phyloP scores from a whole-genome alignment of 768 basidiomycete species.

The Psilocybe cyanescens region DNA sequence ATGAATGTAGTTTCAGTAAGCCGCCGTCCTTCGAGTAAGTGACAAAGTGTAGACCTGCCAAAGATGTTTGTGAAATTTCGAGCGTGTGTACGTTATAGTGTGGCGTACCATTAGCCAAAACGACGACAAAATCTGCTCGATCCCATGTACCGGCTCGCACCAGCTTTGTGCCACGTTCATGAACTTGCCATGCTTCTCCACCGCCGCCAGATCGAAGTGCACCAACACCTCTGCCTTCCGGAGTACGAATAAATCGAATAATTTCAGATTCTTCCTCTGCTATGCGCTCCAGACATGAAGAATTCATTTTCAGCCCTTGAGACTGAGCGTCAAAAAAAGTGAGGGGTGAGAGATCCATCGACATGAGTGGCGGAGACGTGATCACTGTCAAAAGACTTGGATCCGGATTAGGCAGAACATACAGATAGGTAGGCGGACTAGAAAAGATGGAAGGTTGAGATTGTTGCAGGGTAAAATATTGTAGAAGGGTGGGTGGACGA shows the following conservation, averaged over 20 bases:
- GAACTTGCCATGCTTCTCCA: slow-evolving; percentile 68
- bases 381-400: slow-evolving; percentile 56
- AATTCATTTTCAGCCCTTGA: slow-evolving; percentile 52
- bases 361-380: slow-evolving; percentile 66
- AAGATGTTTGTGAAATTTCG: slow-evolving; percentile 1
- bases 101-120: slow-evolving; percentile 63
- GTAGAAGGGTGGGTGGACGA: slow-evolving; percentile 82
- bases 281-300: slow-evolving; percentile 41
- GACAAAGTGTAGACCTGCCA: slow-evolving; percentile 54
- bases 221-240: slow-evolving; percentile 77
- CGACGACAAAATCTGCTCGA: slow-evolving; percentile 67
- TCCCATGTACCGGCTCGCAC: slow-evolving; percentile 55
- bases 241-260: slow-evolving; percentile 71
- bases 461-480: slow-evolving; percentile 75
- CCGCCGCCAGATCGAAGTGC: slow-evolving; percentile 58
- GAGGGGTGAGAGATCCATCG: slow-evolving; percentile 59
- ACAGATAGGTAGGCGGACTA: slow-evolving; percentile 52
- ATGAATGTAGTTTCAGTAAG: slow-evolving; percentile 56
- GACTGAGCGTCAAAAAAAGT: slow-evolving; percentile 65
- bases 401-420: slow-evolving; percentile 53
- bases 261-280: slow-evolving; percentile 57
- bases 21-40: slow-evolving; percentile 58
- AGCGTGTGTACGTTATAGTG: background rate
- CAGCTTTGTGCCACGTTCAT: slow-evolving; percentile 50
- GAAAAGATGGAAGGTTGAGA: slow-evolving; percentile 54